Evolutionary conservation across 306 rosid species (phyloP), one percentile per base, ranked within the genome.

Genomic region (Bauhinia variegata): DNA sequence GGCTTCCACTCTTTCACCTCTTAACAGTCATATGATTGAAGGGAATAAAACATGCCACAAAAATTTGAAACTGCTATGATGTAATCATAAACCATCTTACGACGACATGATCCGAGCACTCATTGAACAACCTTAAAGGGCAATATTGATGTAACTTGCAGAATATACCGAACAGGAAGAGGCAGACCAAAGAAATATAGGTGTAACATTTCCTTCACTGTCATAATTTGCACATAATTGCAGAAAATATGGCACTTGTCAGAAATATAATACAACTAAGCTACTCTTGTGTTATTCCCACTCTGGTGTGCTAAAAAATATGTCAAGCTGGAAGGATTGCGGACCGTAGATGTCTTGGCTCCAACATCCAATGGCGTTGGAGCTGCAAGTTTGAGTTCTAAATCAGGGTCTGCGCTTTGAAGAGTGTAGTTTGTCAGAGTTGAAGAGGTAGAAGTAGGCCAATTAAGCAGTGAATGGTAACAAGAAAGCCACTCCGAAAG

Each of bases 381-480:
- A 13, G 80, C 79, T 1, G 88, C 96, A 37, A 92, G 95, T 66
- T 80, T 89, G 65, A 92, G 91, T 56, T 89, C 96, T 65, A 89
- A 87, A 83, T 89, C 85, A 34, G 74, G 81, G 10, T 38, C 51
- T 17, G 14, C 48, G 8, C 58, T 54, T 39, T 33, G 31, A 47
- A 31, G 4, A 54, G 60, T 72, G 44, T 37, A 71, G 44, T 65
- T 66, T 17, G 47, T 5, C 33, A 75, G 70, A 16, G 71, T 4
- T 12, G 8, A 23, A 52, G 71, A 38, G 36, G 60, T 34, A 52
- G 71, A 38, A 19, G 60, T 34, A 33, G 71, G 23, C 78, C 52
- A 54, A 33, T 78, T 72, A 51, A 53, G 18, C 57, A 31, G 5
- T 38, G 82, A 41, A 23, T 63, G 48, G 39, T 59, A 48, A 41